phyloP scores from a whole-genome alignment of 257 asterid species.

The Mitragyna speciosa region DNA sequence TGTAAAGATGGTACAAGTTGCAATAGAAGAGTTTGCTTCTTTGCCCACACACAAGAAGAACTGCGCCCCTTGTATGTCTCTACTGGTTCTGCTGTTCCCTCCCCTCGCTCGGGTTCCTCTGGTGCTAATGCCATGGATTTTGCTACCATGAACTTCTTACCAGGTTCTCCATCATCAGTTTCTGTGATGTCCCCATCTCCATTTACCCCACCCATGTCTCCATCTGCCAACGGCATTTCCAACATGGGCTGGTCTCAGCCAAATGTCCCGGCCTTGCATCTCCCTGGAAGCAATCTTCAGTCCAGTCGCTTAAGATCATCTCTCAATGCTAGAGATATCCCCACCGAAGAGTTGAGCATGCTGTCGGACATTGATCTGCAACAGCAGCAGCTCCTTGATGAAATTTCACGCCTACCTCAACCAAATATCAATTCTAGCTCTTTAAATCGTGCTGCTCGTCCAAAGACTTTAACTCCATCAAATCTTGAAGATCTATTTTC shows the following conservation, averaged over 20 bases:
- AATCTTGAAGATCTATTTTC: constrained; percentile 73
- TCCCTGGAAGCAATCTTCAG: constrained; percentile 69
- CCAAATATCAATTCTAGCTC: constrained; percentile 31
- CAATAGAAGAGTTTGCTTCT: constrained; percentile 79
- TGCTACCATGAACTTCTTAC: constrained; percentile 60
- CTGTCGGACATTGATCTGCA: constrained; percentile 52
- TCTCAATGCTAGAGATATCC: constrained; percentile 63
- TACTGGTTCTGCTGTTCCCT: constrained; percentile 76
- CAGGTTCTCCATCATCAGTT: constrained; percentile 63
- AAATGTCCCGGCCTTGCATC: constrained; percentile 67
- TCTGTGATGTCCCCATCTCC: constrained; percentile 51
- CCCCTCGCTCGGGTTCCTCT: constrained; percentile 55
- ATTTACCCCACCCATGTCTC: constrained; percentile 76
- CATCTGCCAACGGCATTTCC: constrained; percentile 51
- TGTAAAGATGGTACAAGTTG: constrained; percentile 82
- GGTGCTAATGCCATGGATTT: constrained; percentile 55
- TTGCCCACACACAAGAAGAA: constrained; percentile 76
- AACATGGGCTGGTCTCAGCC: constrained; percentile 63
- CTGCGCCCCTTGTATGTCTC: constrained; percentile 77
- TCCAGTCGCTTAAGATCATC: constrained; percentile 80
- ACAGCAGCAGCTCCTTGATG: constrained; percentile 51
- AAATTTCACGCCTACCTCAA: constrained; percentile 41
- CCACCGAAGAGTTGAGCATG: constrained; percentile 38
- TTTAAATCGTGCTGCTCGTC: constrained; percentile 53
- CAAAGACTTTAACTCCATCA: constrained; percentile 51